Evolutionary conservation across 495 filamentous ascomycete species (phyloP).

Genomic region (Opeltia flavorubescens): DNA sequence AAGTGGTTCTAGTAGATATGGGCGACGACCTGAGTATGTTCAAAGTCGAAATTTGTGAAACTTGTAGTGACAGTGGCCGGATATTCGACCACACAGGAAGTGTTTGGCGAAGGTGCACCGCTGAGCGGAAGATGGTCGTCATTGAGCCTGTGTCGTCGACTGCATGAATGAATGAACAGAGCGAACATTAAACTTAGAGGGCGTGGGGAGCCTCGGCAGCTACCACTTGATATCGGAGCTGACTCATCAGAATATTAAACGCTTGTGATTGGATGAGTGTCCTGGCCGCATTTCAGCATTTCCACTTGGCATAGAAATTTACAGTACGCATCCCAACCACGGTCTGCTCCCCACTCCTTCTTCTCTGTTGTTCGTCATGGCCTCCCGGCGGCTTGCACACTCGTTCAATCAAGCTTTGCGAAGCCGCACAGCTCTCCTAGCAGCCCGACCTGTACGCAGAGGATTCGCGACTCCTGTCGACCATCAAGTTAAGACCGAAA

Average conservation of each 20-base stretch:
- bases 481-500: constrained; percentile 68
- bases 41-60: not conserved
- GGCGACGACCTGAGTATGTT: not conserved
- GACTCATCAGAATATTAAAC: too few species aligned
- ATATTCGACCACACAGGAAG: not conserved
- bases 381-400: constrained; percentile 82
- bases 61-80: not conserved
- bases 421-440: constrained; percentile 60
- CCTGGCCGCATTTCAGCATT: too few species aligned
- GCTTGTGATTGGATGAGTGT: not conserved
- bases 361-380: constrained; percentile 50
- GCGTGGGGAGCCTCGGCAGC: not conserved
- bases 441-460: constrained; percentile 58
- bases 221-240: too few species aligned
- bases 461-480: constrained; percentile 73
- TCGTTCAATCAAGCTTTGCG: constrained; percentile 79
- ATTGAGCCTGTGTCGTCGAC: not conserved
- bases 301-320: too few species aligned
- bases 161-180: not conserved
- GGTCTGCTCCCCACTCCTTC: constrained; percentile 11
- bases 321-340: too few species aligned
- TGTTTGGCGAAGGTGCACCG: not conserved
- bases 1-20: not conserved
- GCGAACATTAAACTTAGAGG: not conserved
- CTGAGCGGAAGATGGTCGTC: not conserved